Evolutionary conservation across 169 alveolate species (phyloP), one percentile per base, ranked within the genome.

Genomic region (Neospora caninum): DNA sequence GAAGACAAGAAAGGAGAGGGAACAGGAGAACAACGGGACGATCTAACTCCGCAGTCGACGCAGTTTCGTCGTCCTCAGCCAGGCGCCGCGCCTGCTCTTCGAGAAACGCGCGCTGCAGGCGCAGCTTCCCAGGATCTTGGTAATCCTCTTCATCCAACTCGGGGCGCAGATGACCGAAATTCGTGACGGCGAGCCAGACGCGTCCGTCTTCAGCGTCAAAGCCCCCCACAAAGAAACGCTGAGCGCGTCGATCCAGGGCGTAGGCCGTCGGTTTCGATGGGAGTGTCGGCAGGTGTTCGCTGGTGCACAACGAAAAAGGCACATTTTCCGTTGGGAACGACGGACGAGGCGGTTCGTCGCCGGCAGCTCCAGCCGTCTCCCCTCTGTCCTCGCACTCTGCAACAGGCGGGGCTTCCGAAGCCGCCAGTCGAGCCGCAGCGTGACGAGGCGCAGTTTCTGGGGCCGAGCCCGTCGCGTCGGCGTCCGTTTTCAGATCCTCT

Each of bases 141-240:
- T 82, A 39, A 31, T 39, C 53, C n/a, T 42, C 89, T 36, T 82
- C 89, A 82, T 82, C 89, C 0, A 43, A 49, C 25, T 39, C 64
- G 34, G 34, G 43, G 69, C 89, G 89, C 38, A 82, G 64, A 36
- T 29, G 53, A 16, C 38, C 1, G 38, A 13, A 82, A 31, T 36
- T 41, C 43, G 89, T 49, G 18, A 82, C 67, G 27, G 69, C 89
- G n/a, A 82, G 69, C 89, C 89, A 82, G 54, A 49, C 69, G 22
- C 89, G 53, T 29, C 67, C 69, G 67, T 82, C 89, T 39, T 43
- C 64, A 39, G 89, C 69, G 64, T 42, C 54, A 67, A 82, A 82
- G 39, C 89, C 89, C 34, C 43, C 89, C 41, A 82, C 38, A 18
- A 82, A 42, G 67, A 82, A 82, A 31, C 89, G 64, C 36, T 82